Conservation (phyloP, 2,329 filamentous ascomycete species). For the Diaporthe eres region DNA sequence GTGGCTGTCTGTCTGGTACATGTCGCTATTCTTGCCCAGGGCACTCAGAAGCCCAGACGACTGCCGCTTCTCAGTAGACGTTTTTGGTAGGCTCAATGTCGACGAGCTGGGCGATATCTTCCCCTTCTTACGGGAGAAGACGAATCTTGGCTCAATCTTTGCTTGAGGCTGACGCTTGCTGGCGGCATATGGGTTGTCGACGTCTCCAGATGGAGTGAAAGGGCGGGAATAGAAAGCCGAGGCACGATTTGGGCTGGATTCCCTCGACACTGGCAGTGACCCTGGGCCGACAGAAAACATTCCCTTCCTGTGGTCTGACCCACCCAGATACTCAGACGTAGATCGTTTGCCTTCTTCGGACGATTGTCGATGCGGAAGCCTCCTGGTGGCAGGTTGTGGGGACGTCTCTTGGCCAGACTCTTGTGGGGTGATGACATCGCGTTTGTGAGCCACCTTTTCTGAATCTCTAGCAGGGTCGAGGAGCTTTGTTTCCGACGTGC, state of each 20-base stretch:
- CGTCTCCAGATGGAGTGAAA: slow-evolving; percentile 83
- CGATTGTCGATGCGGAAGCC: slow-evolving; percentile 57
- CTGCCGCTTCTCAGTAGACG: slow-evolving; percentile 64
- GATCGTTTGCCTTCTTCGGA: slow-evolving; percentile 49
- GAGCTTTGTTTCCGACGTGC: slow-evolving; percentile 51
- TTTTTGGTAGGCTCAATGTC: slow-evolving; percentile 64
- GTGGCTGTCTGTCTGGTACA: slow-evolving; percentile 59
- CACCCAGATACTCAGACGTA: slow-evolving; percentile 44
- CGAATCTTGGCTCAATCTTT: slow-evolving; percentile 83
- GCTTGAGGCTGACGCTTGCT: slow-evolving; percentile 80
- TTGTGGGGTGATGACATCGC: slow-evolving; percentile 73
- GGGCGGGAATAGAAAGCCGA: slow-evolving; percentile 76
- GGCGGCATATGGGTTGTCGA: slow-evolving; percentile 89
- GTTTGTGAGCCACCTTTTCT: slow-evolving; percentile 44
- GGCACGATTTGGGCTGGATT: slow-evolving; percentile 75
- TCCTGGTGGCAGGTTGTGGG: slow-evolving; percentile 57
- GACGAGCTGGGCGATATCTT: slow-evolving; percentile 70
- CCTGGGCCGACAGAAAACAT: slow-evolving; percentile 67
- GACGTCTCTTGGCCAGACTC: slow-evolving; percentile 71
- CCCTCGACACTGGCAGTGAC: slow-evolving; percentile 71
- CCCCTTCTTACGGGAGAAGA: slow-evolving; percentile 84
- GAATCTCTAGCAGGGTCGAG: slow-evolving; percentile 43
- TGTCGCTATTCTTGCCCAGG: slow-evolving; percentile 58
- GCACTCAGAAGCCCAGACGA: slow-evolving; percentile 58
- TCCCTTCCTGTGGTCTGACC: slow-evolving; percentile 62